A percentile compares a stretch with the other conserved stretches of the same genome.
Conservation (phyloP, 2,329 filamentous ascomycete species). For the Diaporthe destruens region DNA sequence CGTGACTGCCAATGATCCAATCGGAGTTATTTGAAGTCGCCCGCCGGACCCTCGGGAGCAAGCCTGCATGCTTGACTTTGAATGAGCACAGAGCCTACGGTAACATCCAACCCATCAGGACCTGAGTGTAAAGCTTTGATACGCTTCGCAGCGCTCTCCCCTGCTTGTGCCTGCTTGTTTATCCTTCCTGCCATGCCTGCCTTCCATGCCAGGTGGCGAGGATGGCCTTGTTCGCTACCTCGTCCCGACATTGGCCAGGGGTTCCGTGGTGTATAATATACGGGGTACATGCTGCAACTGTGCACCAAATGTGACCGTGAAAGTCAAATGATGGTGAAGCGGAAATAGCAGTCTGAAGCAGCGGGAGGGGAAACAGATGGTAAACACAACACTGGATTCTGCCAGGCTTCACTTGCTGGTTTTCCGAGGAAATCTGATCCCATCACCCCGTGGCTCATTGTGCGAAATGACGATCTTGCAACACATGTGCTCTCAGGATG, state of each 20-base stretch:
- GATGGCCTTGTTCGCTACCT: background rate
- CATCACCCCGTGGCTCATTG: background rate
- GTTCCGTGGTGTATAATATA: background rate
- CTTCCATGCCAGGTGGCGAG: background rate
- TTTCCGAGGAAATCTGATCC: background rate
- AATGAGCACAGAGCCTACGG: conserved; percentile 16
- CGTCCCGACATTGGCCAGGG: conserved; percentile 12
- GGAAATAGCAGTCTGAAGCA: background rate
- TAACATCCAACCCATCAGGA: background rate
- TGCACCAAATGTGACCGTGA: background rate
- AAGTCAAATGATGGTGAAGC: background rate
- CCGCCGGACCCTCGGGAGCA: conserved; percentile 6
- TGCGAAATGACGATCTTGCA: conserved; percentile 10
- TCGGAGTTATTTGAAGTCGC: background rate
- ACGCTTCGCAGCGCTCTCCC: conserved; percentile 2
- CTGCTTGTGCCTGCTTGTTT: background rate
- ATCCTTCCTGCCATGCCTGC: too few relatives aligned
- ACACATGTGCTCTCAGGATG: conserved; percentile 26
- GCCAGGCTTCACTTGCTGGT: background rate
- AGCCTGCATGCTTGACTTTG: conserved; percentile 9
- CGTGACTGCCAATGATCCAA: background rate
- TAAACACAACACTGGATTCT: background rate
- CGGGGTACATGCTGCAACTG: background rate
- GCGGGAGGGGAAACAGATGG: background rate
- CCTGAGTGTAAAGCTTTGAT: conserved; percentile 17